phyloP scores from a whole-genome alignment of 805 yeast genomes.

The Candida wancherniae region DNA sequence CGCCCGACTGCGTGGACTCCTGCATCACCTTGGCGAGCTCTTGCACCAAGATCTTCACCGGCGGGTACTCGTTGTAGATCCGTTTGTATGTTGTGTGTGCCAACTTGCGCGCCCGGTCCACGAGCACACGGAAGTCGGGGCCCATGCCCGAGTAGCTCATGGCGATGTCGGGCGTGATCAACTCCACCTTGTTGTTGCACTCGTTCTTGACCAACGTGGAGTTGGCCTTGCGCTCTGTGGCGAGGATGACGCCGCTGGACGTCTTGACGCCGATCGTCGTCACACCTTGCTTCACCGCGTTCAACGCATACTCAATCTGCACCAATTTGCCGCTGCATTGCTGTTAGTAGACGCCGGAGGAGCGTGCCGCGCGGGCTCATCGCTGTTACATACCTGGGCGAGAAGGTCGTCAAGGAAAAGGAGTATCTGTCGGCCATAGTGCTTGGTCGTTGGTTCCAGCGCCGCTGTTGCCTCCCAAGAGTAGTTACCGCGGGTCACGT shows the following conservation, averaged over 20 bases:
- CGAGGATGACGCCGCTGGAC: conserved; percentile 92
- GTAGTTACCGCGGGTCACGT: too few species aligned
- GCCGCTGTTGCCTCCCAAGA: too few species aligned
- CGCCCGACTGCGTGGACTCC: conserved; percentile 98
- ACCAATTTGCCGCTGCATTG: conserved; percentile 84
- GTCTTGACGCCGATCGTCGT: conserved; percentile 92
- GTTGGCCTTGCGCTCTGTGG: conserved; percentile 89
- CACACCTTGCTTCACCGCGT: conserved; percentile 97
- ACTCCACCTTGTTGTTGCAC: conserved; percentile 69
- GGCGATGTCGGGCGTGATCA: conserved; percentile 91
- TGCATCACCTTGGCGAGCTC: conserved; percentile 96
- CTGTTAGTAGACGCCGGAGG: conserved; percentile 18
- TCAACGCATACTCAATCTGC: conserved; percentile 95
- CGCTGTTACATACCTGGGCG: conserved; percentile 81
- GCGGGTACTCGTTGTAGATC: conserved; percentile 94
- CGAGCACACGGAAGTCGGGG: conserved; percentile 92
- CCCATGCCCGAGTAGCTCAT: conserved; percentile 99
- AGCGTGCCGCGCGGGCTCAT: neutral
- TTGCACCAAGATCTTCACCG: conserved; percentile 87
- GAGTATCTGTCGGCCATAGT: conserved; percentile 97
- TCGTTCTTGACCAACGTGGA: conserved; percentile 74
- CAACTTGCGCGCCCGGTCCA: conserved; percentile 88
- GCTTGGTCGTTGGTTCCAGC: conserved; percentile 2
- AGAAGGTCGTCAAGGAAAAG: conserved; percentile 93
- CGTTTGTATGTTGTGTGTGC: conserved; percentile 92